Conservation (phyloP, 371 early-diverging fungal species). For the Mortierella sp. region DNA sequence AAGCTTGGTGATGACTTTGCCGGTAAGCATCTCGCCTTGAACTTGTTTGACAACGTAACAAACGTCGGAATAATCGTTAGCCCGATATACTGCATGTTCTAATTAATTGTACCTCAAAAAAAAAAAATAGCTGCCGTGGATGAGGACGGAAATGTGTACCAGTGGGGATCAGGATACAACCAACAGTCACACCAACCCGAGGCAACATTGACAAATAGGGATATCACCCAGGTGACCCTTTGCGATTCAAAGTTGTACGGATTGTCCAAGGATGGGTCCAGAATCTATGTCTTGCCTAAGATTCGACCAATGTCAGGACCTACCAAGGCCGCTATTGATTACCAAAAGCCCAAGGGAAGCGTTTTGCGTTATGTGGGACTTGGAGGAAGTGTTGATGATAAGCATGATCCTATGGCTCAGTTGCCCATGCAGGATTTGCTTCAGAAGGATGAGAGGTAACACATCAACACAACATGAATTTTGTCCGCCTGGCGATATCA, state of each 20-base stretch:
- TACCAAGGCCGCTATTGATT: constrained; percentile 47
- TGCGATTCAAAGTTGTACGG: constrained; percentile 45
- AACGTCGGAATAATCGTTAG: not conserved
- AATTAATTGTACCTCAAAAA: not conserved
- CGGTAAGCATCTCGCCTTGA: constrained; percentile 23
- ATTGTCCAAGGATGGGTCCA: constrained; percentile 41
- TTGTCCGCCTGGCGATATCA: not conserved
- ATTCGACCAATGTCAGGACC: constrained; percentile 42
- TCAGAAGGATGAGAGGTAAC: constrained; percentile 42
- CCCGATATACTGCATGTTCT: not conserved
- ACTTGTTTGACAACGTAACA: not conserved
- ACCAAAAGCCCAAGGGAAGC: constrained; percentile 21
- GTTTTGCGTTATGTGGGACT: constrained; percentile 46
- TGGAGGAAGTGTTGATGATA: constrained; percentile 20
- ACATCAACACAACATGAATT: not conserved
- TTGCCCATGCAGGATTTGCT: constrained; percentile 36
- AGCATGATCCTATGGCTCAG: constrained; percentile 41
- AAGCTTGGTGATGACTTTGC: constrained; percentile 57
- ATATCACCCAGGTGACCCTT: constrained; percentile 46
- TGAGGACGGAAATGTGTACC: constrained; percentile 56
- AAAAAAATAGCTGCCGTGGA: constrained; percentile 52
- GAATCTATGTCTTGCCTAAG: constrained; percentile 52
- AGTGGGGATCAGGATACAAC: constrained; percentile 58
- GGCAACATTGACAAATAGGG: constrained; percentile 44
- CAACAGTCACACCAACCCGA: constrained; percentile 38